Conservation (phyloP, 2,329 filamentous ascomycete species). For the Fonsecaea pedrosoi region DNA sequence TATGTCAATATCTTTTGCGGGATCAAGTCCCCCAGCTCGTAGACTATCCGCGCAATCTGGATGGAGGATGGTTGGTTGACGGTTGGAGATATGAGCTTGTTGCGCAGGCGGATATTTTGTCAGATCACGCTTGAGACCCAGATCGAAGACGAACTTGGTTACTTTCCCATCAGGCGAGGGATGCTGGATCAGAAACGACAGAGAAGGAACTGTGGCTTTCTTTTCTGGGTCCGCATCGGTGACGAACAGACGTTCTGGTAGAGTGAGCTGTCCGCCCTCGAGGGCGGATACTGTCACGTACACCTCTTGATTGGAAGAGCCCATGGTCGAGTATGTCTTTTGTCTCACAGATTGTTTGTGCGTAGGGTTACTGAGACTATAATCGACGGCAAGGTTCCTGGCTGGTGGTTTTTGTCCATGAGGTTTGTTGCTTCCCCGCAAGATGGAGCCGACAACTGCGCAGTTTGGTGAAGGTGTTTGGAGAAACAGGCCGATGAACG, state of each 20-base stretch:
- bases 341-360: background rate
- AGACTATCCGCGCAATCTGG: slow-evolving; percentile 45
- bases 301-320: slow-evolving; percentile 20
- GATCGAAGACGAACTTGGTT: slow-evolving; percentile 59
- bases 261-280: slow-evolving; percentile 53
- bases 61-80: slow-evolving; percentile 40
- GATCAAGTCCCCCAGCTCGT: slow-evolving; percentile 45
- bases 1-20: slow-evolving; percentile 49
- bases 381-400: background rate
- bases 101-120: slow-evolving; percentile 53
- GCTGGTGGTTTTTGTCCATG: background rate
- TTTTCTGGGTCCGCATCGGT: slow-evolving; percentile 53
- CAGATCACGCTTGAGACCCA: slow-evolving; percentile 58
- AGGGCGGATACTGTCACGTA: slow-evolving; percentile 49
- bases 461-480: background rate
- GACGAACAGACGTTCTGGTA: slow-evolving; percentile 57
- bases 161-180: slow-evolving; percentile 41
- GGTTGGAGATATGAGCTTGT: slow-evolving; percentile 45
- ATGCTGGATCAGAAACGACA: slow-evolving; percentile 62
- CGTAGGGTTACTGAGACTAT: too few relatives aligned
- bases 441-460: background rate
- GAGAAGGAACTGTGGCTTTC: slow-evolving; percentile 58
- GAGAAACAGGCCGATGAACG: slow-evolving; percentile 5
- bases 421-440: background rate
- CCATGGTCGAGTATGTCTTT: slow-evolving; percentile 15